phyloP scores from a whole-genome alignment of 495 filamentous ascomycete genomes.

The Bombardia bombarda region DNA sequence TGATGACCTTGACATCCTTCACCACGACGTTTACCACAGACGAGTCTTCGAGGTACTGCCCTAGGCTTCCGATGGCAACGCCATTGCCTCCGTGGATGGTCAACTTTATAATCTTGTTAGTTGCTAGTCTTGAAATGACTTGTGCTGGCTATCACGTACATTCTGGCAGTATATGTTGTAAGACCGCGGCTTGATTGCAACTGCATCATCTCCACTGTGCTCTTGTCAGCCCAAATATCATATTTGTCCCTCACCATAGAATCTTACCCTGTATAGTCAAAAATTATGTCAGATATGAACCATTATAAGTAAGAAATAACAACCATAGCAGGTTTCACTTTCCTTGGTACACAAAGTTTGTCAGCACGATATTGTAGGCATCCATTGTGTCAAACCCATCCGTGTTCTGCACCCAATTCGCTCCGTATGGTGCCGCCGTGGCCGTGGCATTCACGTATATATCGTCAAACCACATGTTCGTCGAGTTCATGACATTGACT shows the following conservation, averaged over 20 bases:
- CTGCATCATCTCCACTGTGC: conserved; percentile 46
- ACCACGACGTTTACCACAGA: conserved; percentile 40
- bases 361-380: conserved; percentile 39
- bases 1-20: conserved; percentile 38
- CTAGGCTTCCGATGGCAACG: conserved; percentile 48
- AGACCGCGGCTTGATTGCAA: conserved; percentile 50
- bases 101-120: conserved; percentile 1
- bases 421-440: conserved; percentile 45
- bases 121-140: neutral
- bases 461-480: conserved; percentile 45
- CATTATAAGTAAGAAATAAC: too few species aligned
- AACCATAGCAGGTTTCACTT: neutral
- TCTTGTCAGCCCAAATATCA: neutral
- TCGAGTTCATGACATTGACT: conserved; percentile 51
- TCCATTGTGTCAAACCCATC: conserved; percentile 43
- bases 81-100: conserved; percentile 50
- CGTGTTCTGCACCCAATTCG: conserved; percentile 17
- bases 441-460: conserved; percentile 44
- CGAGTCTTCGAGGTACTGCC: conserved; percentile 50
- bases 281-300: too few species aligned
- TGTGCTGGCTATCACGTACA: conserved; percentile 10
- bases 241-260: neutral
- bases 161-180: conserved; percentile 46
- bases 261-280: too few species aligned
- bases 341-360: conserved; percentile 49